Base-by-base conservation (phyloP, 2,329 filamentous ascomycete species). In the Fusarium irregulare region DNA sequence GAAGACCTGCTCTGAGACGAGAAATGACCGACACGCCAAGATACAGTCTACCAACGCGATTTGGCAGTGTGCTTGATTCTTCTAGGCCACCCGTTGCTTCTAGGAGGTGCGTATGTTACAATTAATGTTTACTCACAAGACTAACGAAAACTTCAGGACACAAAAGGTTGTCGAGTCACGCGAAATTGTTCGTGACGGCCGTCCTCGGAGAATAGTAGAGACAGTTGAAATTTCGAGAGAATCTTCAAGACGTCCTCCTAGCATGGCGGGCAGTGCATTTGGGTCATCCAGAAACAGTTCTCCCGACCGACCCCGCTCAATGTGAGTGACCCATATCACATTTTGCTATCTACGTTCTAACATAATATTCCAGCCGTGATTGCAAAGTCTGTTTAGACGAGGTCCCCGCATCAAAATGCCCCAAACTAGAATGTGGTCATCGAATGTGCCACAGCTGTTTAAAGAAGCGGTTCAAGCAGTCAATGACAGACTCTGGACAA, bases 391-490 rank as follows among this genome's bases (percentile, higher is more conserved):
- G 93, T 76, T 82, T 90, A 76, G 90, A 92, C 68, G 89, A 93
- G 66, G 81, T 92, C 4, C 88, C 89, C 2, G 76, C 85, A 12
- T 84, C 84, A 63, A 89, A 88, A 78, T 87, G 91, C 34, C 89
- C 89, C 40, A 92, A 90, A 77, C 86, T 97, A 37, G 87, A 88
- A 71, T 97, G 94, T 77, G 89, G 89, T 4, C 93, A 97, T 79
- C 88, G 89, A 66, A 94, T 95, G 91, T 97, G 94, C 79, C 85
- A 92, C 69, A 78, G 85, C 10, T 97, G 94, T 78, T 83, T 97
- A 42, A 91, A 89, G 78, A 88, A 89, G 51, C 86, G 89, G 60
- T 97, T 97, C 80, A 88, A 86, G 56, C 85, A 93, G 65, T 96
- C 93, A 13, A 84, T 94, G 66, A 90, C 86, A 44, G 92, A 97